Base-by-base conservation (phyloP, 192 early-diverging fungal species). In the Coemansia sp. region DNA sequence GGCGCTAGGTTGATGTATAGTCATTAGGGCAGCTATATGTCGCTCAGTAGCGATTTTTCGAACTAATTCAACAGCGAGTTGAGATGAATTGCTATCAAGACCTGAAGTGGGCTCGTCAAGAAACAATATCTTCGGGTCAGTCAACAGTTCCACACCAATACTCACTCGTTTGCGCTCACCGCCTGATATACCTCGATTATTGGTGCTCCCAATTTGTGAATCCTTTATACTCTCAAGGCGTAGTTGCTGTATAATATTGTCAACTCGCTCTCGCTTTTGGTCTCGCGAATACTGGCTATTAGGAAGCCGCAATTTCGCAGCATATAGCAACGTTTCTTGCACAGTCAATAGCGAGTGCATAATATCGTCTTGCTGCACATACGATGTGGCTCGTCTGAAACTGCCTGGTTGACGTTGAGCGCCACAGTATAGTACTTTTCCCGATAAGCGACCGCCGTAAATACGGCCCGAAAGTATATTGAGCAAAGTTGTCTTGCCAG, bases 1-100 rank as follows among this genome's bases (percentile, higher is more conserved):
- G 4, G 89, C 90, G 22, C 89, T 85, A 7, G 95, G 95, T 71
- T 96, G 95, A 71, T 98, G 95, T 64, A 98, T 93, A 3, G 91
- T 93, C 74, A 93, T 89, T 15, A 98, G 71, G 9, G 93, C 85
- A 2, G 91, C 90, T 43, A 89, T 91, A 15, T 78, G 70, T 3
- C 78, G 71, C 34, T 80, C 75, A 18, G 73, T 68, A 9, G 89
- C 86, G 7, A 92, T 70, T 27, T 79, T 64, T 53, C 76, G 71
- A 35, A 91, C 84, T 8, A 87, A 84, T 53, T 88, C 82, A 16
- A 89, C 85, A 9, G 91, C 70, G 27, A 84, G 78, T 65, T 84
- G 78, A 30, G 90, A 88, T 18, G 88, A 88, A 49, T 86, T 86
- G 55, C 88, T 79, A 71, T 93, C 92, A 5, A 93, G 81, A 0